These are phyloP conservation scores for Primulina huaijiensis DNA, from an alignment of 257 asterid genomes.

Conservation along the genomic window DNA sequence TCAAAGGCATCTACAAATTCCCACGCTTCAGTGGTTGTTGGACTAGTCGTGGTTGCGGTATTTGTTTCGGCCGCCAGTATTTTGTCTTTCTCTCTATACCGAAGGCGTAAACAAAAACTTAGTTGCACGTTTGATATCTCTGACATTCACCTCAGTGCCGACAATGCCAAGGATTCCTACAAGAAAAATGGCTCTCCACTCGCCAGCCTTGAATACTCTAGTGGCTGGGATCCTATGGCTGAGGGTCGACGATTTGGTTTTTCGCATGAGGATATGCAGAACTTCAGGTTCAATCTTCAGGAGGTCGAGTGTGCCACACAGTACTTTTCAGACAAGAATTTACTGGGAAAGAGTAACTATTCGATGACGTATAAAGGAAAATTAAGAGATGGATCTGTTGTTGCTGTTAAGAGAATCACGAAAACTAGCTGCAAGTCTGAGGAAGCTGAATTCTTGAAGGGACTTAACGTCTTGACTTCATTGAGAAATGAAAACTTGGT, in stretches of 20 bases:
- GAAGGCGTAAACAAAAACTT: slow-evolving; percentile 62
- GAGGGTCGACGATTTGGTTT: slow-evolving; percentile 74
- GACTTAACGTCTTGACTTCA: slow-evolving; percentile 52
- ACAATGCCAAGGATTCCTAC: slow-evolving; percentile 41
- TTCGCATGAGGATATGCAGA: slow-evolving; percentile 61
- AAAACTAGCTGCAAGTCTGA: slow-evolving; percentile 87
- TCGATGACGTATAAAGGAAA: slow-evolving; percentile 66
- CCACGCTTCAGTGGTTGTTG: slow-evolving; percentile 56
- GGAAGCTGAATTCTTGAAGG: slow-evolving; percentile 83
- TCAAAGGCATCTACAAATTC: slow-evolving; percentile 51
- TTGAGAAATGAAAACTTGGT: slow-evolving; percentile 79
- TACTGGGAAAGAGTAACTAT: slow-evolving; percentile 68
- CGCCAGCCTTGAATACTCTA: slow-evolving; percentile 80
- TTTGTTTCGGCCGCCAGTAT: slow-evolving; percentile 43
- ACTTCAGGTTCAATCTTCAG: slow-evolving; percentile 65
- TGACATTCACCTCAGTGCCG: slow-evolving; percentile 43
- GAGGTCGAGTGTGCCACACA: slow-evolving; percentile 85
- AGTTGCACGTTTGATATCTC: slow-evolving; percentile 35
- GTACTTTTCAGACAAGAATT: slow-evolving; percentile 72
- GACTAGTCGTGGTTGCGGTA: slow-evolving; percentile 42
- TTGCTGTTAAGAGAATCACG: slow-evolving; percentile 68
- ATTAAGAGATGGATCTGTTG: slow-evolving; percentile 71
- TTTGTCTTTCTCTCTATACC: slow-evolving; percentile 40
- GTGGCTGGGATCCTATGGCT: slow-evolving; percentile 89
- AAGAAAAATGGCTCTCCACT: slow-evolving; percentile 85